These are phyloP conservation scores for Globisporangium barbulae DNA, from an alignment of 352 stramenopile species.

Conservation along the genomic window DNA sequence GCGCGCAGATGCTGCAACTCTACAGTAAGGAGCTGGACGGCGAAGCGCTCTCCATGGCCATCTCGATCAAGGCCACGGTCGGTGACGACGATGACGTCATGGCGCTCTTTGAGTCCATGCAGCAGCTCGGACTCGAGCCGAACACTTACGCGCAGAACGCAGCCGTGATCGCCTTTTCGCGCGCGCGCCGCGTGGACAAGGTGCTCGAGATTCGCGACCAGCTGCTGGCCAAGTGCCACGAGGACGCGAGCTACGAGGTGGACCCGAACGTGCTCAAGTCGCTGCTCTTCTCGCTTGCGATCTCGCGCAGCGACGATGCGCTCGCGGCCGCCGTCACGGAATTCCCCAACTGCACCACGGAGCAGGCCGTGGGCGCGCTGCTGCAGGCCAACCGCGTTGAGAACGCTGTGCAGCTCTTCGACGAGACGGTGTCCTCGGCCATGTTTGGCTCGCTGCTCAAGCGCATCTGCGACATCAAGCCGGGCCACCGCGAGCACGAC, in stretches of 20 bases:
- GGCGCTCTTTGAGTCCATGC: conserved; percentile 73
- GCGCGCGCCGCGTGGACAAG: conserved; percentile 40
- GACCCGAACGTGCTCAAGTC: conserved; percentile 54
- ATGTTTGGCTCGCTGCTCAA: conserved; percentile 38
- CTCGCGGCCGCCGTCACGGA: conserved; percentile 31
- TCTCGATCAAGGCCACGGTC: conserved; percentile 69
- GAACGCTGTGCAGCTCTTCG: conserved; percentile 49
- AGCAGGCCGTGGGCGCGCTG: conserved; percentile 30
- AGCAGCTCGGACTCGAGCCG: conserved; percentile 44
- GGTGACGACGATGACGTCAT: conserved; percentile 76
- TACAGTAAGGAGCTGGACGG: conserved; percentile 47
- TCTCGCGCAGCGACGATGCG: conserved; percentile 48
- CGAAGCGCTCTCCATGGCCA: conserved; percentile 71
- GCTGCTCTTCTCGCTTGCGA: conserved; percentile 62
- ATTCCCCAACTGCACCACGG: conserved; percentile 42
- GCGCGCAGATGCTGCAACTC: conserved; percentile 64
- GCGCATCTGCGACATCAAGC: conserved; percentile 30
- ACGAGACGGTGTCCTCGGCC: conserved; percentile 27
- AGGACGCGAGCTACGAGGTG: conserved; percentile 22
- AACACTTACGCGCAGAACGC: conserved; percentile 82
- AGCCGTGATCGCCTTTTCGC: conserved; percentile 69
- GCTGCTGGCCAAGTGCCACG: conserved; percentile 15
- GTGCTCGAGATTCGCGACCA: conserved; percentile 53
- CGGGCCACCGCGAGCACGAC: conserved; percentile 21
- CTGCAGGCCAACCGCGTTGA: conserved; percentile 26